These are phyloP conservation scores for Fusarium sp. DNA, from an alignment of 2,329 filamentous ascomycete genomes.

Conservation along the genomic window DNA sequence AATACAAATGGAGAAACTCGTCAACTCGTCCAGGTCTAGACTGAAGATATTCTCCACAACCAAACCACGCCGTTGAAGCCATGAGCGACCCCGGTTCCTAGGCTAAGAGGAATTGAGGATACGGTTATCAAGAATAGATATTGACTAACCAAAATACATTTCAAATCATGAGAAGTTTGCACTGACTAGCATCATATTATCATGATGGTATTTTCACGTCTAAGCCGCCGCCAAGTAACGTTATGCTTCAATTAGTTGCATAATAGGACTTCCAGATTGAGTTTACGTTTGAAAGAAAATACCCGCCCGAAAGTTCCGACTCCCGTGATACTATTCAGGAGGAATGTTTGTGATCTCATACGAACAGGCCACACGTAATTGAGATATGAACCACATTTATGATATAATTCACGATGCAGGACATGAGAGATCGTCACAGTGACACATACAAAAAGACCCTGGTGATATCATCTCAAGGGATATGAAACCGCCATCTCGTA, in stretches of 20 bases:
- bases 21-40: slow-evolving; percentile 4
- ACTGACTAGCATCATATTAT: slow-evolving; percentile 3
- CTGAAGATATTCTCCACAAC: not conserved
- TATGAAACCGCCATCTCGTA: slow-evolving; percentile 32
- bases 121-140: slow-evolving; percentile 13
- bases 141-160: not conserved
- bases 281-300: not conserved
- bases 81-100: slow-evolving; percentile 1
- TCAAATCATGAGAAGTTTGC: slow-evolving; percentile 3
- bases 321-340: not conserved
- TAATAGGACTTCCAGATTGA: not conserved
- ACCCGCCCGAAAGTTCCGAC: not conserved
- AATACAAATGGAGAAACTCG: slow-evolving; percentile 12
- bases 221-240: not conserved
- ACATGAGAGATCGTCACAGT: slow-evolving; percentile 12
- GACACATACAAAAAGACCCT: slow-evolving; percentile 2
- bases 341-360: slow-evolving; percentile 1
- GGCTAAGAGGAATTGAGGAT: not conserved
- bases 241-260: slow-evolving; percentile 17
- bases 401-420: slow-evolving; percentile 21
- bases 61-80: slow-evolving; percentile 15
- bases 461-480: slow-evolving; percentile 31
- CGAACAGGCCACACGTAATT: not conserved
- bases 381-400: slow-evolving; percentile 29
- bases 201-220: not conserved